Evolutionary conservation across 768 basidiomycete genomes (phyloP).

Genomic region (Psilocybe tampanensis): DNA sequence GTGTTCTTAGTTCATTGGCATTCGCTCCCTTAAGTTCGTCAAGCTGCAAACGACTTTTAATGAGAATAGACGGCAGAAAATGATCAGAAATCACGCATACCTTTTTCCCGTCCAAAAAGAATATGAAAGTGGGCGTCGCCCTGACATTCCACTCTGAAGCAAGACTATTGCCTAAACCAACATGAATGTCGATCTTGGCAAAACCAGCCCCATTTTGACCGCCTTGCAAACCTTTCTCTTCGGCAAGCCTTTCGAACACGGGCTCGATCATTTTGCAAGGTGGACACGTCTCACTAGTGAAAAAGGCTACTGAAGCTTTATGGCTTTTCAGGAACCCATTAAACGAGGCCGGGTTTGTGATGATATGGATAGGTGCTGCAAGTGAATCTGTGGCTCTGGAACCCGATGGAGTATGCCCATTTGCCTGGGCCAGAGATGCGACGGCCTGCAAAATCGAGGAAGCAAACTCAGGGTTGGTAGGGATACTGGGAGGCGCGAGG

Average conservation of each 20-base stretch:
- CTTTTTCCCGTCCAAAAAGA: slow-evolving; percentile 80
- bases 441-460: slow-evolving; percentile 59
- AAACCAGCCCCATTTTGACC: slow-evolving; percentile 65
- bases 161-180: slow-evolving; percentile 63
- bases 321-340: slow-evolving; percentile 64
- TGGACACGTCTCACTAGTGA: slow-evolving; percentile 74
- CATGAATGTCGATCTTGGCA: slow-evolving; percentile 80
- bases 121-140: slow-evolving; percentile 88
- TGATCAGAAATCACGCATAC: slow-evolving; percentile 33
- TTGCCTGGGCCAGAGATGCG: slow-evolving; percentile 48
- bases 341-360: slow-evolving; percentile 78
- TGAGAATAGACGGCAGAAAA: background rate
- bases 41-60: slow-evolving; percentile 41
- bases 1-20: slow-evolving; percentile 66
- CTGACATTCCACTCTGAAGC: slow-evolving; percentile 65
- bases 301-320: slow-evolving; percentile 77
- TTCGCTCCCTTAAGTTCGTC: slow-evolving; percentile 76
- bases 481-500: slow-evolving; percentile 30
- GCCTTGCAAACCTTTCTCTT: slow-evolving; percentile 51
- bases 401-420: slow-evolving; percentile 19
- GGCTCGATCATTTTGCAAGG: slow-evolving; percentile 88
- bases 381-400: slow-evolving; percentile 50
- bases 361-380: slow-evolving; percentile 65
- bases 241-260: slow-evolving; percentile 76
- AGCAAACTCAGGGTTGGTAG: slow-evolving; percentile 51